These are phyloP conservation scores for Neonothopanus nambi DNA, from an alignment of 1,284 basidiomycete species.

Conservation along the genomic window DNA sequence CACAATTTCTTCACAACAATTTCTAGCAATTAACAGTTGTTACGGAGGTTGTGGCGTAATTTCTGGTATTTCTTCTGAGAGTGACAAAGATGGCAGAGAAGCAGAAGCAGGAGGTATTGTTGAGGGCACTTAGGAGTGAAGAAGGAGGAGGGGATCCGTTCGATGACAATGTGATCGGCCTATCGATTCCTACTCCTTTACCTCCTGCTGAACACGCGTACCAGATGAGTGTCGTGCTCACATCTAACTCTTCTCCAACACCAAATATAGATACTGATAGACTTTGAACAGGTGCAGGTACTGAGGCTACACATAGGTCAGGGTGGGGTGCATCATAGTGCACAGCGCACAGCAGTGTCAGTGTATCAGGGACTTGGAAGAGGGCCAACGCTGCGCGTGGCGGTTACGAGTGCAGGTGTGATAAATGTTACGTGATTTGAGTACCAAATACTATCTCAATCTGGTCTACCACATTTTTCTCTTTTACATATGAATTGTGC, in stretches of 20 bases:
- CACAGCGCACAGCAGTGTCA: no score
- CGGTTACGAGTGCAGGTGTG: no score
- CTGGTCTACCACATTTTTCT: no score
- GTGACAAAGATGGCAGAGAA: conserved; percentile 20
- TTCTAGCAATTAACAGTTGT: conserved; percentile 28
- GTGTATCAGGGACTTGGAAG: no score
- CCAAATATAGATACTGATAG: neutral
- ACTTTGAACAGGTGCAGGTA: no score
- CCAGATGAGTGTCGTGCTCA: conserved; percentile 10
- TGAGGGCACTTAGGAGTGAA: no score
- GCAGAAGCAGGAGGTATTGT: neutral
- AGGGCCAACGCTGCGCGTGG: no score
- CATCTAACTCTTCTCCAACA: neutral
- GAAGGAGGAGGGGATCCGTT: conserved; percentile 19
- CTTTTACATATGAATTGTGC: no score
- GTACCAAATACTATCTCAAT: no score
- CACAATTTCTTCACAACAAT: conserved; percentile 6
- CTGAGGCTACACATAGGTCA: neutral
- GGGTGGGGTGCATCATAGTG: no score
- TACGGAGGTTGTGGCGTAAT: conserved; percentile 49
- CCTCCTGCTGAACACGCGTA: conserved; percentile 3
- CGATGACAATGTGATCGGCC: conserved; percentile 17
- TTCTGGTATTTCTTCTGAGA: conserved; percentile 51
- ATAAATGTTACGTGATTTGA: no score
- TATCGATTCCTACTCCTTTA: conserved; percentile 5